phyloP scores from a whole-genome alignment of 1,284 basidiomycete species.

The Exsudoporus floridanus region DNA sequence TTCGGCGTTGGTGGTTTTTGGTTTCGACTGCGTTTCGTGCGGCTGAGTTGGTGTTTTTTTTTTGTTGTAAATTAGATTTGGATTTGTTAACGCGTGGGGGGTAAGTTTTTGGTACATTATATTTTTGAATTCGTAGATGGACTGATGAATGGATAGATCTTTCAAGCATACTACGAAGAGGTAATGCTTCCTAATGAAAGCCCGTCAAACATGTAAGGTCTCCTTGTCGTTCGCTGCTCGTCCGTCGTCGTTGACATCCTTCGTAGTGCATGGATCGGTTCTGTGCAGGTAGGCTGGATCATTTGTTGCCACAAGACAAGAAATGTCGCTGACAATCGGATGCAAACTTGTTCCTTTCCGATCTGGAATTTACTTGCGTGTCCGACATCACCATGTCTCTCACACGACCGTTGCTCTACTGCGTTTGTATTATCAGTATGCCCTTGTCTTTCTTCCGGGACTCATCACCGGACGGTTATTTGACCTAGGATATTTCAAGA shows the following conservation, averaged over 20 bases:
- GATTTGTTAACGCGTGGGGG: slow-evolving; percentile 32
- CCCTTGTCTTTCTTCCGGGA: slow-evolving; percentile 45
- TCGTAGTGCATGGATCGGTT: slow-evolving; percentile 40
- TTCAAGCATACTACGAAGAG: slow-evolving; percentile 39
- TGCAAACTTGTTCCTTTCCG: neutral
- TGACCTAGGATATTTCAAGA: slow-evolving; percentile 32
- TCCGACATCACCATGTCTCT: neutral
- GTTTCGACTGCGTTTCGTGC: slow-evolving; percentile 1
- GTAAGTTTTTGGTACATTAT: slow-evolving; percentile 17
- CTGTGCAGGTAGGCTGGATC: slow-evolving; percentile 29
- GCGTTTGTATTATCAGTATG: slow-evolving; percentile 18
- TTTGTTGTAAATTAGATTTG: slow-evolving; percentile 23
- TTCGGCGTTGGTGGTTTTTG: slow-evolving; percentile 10
- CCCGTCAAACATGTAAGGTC: slow-evolving; percentile 33
- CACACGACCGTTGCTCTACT: neutral
- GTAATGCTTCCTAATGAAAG: slow-evolving; percentile 27
- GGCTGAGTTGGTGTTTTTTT: slow-evolving; percentile 1
- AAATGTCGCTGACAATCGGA: neutral
- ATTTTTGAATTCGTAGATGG: neutral
- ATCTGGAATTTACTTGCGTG: neutral
- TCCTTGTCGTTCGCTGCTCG: neutral
- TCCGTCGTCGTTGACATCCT: slow-evolving; percentile 1
- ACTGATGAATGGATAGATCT: slow-evolving; percentile 21
- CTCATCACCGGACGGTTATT: slow-evolving; percentile 29
- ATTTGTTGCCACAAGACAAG: neutral